phyloP scores from a whole-genome alignment of 106 monocot genomes.

The Platanthera guangdongensis region DNA sequence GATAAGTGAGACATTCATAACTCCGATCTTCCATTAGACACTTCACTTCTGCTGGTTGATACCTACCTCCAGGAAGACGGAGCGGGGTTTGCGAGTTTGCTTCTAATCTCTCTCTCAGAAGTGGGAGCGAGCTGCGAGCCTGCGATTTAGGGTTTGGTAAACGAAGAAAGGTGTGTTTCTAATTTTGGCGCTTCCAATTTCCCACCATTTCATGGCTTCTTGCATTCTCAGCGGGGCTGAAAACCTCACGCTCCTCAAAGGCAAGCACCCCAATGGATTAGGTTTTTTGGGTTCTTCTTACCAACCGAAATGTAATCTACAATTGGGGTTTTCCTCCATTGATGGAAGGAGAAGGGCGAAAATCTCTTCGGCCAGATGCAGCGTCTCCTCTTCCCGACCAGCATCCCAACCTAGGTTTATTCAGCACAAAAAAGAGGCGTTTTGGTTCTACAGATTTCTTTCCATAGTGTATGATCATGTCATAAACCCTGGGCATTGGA shows the following conservation, averaged over 20 bases:
- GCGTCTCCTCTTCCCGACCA: constrained; percentile 56
- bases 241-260: constrained; percentile 26
- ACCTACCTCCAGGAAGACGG: no score
- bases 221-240: constrained; percentile 47
- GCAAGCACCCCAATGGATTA: constrained; percentile 21
- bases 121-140: not conserved
- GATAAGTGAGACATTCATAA: no score
- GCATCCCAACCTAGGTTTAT: constrained; percentile 81
- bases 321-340: constrained; percentile 5
- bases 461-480: constrained; percentile 93
- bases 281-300: constrained; percentile 32
- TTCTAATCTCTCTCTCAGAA: no score
- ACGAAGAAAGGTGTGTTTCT: not conserved
- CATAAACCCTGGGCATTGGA: constrained; percentile 92
- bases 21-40: no score
- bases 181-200: not conserved
- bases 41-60: no score
- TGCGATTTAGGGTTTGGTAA: not conserved
- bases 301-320: constrained; percentile 21
- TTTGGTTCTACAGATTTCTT: constrained; percentile 96
- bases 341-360: constrained; percentile 6
- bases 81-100: no score
- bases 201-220: constrained; percentile 37
- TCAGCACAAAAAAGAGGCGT: constrained; percentile 97
- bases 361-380: constrained; percentile 22